Conservation (phyloP, 1,139 yeast genomes). For the Protomyces lactucae-debilis region DNA sequence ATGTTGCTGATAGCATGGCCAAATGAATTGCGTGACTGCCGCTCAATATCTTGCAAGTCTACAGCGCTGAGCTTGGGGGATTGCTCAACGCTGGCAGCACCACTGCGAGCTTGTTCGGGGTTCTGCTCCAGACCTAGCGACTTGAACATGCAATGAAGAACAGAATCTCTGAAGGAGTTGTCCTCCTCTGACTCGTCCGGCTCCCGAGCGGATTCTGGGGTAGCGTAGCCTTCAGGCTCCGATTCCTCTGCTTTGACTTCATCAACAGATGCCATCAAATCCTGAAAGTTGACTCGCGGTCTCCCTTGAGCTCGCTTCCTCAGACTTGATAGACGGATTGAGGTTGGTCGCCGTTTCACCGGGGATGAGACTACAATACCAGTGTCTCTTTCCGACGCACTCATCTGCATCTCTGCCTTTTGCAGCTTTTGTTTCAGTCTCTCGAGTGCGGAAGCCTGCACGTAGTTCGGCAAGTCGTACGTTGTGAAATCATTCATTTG, state of each 20-base stretch:
- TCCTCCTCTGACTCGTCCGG: slow-evolving; percentile 72
- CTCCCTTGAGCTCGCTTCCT: slow-evolving; percentile 4
- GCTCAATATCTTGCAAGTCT: background rate
- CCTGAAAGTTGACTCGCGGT: background rate
- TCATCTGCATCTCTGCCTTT: background rate
- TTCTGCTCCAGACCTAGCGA: slow-evolving; percentile 57
- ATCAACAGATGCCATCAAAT: slow-evolving; percentile 10
- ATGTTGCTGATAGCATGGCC: slow-evolving; percentile 21
- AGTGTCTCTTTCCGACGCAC: background rate
- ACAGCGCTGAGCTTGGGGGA: slow-evolving; percentile 5
- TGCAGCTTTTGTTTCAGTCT: slow-evolving; percentile 1
- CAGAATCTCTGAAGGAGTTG: slow-evolving; percentile 58
- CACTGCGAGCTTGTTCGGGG: slow-evolving; percentile 1
- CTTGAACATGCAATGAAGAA: slow-evolving; percentile 70
- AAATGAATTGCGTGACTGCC: slow-evolving; percentile 7
- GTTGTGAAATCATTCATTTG: slow-evolving; percentile 52
- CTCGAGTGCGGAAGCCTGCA: slow-evolving; percentile 38
- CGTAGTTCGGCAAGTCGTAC: slow-evolving; percentile 57
- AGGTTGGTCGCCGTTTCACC: slow-evolving; percentile 13
- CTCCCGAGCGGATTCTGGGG: slow-evolving; percentile 3
- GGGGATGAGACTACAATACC: slow-evolving; percentile 20
- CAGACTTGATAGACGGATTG: slow-evolving; percentile 12
- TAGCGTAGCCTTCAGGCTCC: background rate
- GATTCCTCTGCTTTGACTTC: background rate
- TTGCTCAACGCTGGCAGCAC: slow-evolving; percentile 10